Percentiles rank a stretch among this genome's conserved stretches.
These are phyloP conservation scores for Phytophthora chlamydospora DNA, from an alignment of 352 stramenopile species.

Conservation along the genomic window DNA sequence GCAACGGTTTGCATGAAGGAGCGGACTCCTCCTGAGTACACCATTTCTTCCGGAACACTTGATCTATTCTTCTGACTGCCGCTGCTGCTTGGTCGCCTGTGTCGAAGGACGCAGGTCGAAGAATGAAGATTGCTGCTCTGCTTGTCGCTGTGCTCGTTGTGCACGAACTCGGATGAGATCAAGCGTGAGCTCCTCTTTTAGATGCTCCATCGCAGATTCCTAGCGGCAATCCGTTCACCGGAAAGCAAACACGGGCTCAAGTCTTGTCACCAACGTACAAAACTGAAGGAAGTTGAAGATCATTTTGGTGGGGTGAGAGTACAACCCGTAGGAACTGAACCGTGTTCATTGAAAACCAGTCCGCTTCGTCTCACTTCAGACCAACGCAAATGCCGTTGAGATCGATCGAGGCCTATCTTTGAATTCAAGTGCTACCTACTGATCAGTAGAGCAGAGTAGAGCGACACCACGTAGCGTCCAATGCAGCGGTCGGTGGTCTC, in stretches of 20 bases:
- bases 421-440: slow-evolving; percentile 27
- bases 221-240: background rate
- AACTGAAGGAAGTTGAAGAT: background rate
- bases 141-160: too few relatives aligned
- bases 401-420: background rate
- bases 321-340: background rate
- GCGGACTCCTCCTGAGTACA: slow-evolving; percentile 20
- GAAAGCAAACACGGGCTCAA: background rate
- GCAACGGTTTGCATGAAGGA: slow-evolving; percentile 18
- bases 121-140: slow-evolving; percentile 12
- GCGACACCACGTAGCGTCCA: slow-evolving; percentile 81
- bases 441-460: slow-evolving; percentile 68
- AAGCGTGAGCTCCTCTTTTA: too few relatives aligned
- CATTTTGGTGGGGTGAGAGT: slow-evolving; percentile 19
- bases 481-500: slow-evolving; percentile 76
- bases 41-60: slow-evolving; percentile 12
- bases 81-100: slow-evolving; percentile 5
- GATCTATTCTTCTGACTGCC: background rate
- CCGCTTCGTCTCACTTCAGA: background rate
- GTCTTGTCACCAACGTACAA: background rate
- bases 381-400: background rate
- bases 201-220: background rate
- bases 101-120: slow-evolving; percentile 20
- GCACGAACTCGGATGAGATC: too few relatives aligned
- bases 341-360: slow-evolving; percentile 2